These are phyloP conservation scores for Gossypium sturtianum DNA, from an alignment of 345 rosid species.

Conservation along the genomic window DNA sequence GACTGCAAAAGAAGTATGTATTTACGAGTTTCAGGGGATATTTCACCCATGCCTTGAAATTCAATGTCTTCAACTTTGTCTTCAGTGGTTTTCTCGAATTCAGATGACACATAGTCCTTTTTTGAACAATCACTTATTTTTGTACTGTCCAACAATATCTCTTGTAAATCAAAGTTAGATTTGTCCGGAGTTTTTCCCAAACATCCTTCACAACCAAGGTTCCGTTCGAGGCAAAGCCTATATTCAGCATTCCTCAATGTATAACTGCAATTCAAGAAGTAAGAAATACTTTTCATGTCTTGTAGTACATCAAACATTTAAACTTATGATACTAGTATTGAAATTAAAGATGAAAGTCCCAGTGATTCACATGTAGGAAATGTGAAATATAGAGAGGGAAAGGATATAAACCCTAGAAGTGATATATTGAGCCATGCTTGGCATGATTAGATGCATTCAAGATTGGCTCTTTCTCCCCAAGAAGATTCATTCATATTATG, in stretches of 20 bases:
- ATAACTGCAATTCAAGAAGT: constrained; percentile 42
- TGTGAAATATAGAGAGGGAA: neutral
- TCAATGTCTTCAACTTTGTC: constrained; percentile 31
- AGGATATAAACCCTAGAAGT: neutral
- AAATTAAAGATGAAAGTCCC: neutral
- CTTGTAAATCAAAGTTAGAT: constrained; percentile 39
- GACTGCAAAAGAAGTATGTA: constrained; percentile 70
- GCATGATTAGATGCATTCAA: neutral
- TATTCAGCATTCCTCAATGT: constrained; percentile 88
- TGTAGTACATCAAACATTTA: neutral
- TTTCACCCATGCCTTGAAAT: constrained; percentile 48
- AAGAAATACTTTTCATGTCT: constrained; percentile 5
- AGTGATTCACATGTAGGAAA: neutral
- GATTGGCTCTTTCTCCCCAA: too few species aligned
- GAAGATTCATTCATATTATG: too few species aligned
- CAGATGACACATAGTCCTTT: constrained; percentile 28
- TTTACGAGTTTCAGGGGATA: constrained; percentile 64
- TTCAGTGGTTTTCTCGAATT: constrained; percentile 24
- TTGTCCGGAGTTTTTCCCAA: constrained; percentile 32
- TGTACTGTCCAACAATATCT: constrained; percentile 26
- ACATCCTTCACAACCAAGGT: constrained; percentile 51
- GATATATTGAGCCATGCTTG: neutral
- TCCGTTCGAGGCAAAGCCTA: constrained; percentile 85
- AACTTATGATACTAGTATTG: neutral
- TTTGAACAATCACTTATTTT: constrained; percentile 24